Base-by-base conservation (phyloP, 208 protist species). In the Wallacemonas sp. region DNA sequence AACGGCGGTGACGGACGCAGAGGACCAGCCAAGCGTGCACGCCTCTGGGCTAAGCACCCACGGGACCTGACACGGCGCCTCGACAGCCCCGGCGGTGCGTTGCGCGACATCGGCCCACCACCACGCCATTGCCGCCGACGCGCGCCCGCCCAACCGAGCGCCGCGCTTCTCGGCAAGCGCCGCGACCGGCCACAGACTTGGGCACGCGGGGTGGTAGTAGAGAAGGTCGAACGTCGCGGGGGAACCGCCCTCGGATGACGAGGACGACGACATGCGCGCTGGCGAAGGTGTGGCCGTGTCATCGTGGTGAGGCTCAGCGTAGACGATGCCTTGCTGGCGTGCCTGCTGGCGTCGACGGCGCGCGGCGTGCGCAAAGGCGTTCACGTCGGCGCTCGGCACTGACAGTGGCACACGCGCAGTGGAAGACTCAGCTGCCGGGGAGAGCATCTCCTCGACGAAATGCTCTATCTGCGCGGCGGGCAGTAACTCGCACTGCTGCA, bases 191-290 rank as follows among this genome's bases (percentile, higher is more conserved):
- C 70, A 72, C 13, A 75, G 30, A 19, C 46, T 27, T 32, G 54
- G 54, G 2, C 46, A 21, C 21, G 79, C 69, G 10, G 79, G 79
- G 41, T 85, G 79, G 68, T 74, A 80, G 48, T 76, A 71, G 17
- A 85, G 33, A 27, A 85, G 41, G 63, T 85, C 79, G 63, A 77
- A 81, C 5, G 79, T 61, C 26, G 62, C 70, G 30, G 10, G 60
- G 15, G 17, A n/a, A 15, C 41, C 46, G 5, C 4, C 24, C 15
- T 34, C 24, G 2, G 3, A 38, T 52, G 58, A 13, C 12, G 42
- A 10, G 39, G 36, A 37, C 29, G 48, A 38, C 32, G 63, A 1
- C 12, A 48, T 38, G 1, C 46, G n/a, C 5, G 50, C 21, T 33
- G 54, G 1, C 37, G 34, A 4, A 13, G n/a, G 30, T 15, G 39